Conservation (phyloP, 179 eudicot species). For the Actinidia arguta region DNA sequence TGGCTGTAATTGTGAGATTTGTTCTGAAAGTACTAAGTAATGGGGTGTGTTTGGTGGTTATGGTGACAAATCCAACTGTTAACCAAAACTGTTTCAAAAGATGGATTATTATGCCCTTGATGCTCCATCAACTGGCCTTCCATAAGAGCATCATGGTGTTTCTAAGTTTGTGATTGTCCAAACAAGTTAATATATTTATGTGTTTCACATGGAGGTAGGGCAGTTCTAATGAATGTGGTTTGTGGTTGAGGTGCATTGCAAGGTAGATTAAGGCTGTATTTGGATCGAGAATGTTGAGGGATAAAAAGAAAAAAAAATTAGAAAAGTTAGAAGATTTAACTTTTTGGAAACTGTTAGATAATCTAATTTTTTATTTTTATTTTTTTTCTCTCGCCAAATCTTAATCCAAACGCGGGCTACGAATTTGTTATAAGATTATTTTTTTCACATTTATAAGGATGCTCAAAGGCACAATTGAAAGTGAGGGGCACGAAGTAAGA, state of each 20-base stretch:
- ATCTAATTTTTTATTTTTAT: background rate
- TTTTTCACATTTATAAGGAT: too few species aligned
- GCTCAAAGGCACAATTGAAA: too few species aligned
- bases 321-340: background rate
- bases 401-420: too few species aligned
- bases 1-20: background rate
- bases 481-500: too few species aligned
- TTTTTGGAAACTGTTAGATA: background rate
- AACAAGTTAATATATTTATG: slow-evolving; percentile 8
- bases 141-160: slow-evolving; percentile 17
- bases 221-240: background rate
- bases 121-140: slow-evolving; percentile 26
- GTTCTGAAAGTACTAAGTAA: slow-evolving; percentile 34
- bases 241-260: background rate
- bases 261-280: too few species aligned
- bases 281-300: background rate
- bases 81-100: background rate
- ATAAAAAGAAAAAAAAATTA: background rate
- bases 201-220: slow-evolving; percentile 22
- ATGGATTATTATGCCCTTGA: slow-evolving; percentile 24
- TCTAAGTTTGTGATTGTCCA: background rate
- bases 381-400: too few species aligned
- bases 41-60: slow-evolving; percentile 3
- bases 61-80: background rate
- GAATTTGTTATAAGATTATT: too few species aligned